Percentiles rank a stretch among this genome's conserved stretches.
phyloP scores from a whole-genome alignment of 495 filamentous ascomycete genomes.

The Penicillium robsamsonii region DNA sequence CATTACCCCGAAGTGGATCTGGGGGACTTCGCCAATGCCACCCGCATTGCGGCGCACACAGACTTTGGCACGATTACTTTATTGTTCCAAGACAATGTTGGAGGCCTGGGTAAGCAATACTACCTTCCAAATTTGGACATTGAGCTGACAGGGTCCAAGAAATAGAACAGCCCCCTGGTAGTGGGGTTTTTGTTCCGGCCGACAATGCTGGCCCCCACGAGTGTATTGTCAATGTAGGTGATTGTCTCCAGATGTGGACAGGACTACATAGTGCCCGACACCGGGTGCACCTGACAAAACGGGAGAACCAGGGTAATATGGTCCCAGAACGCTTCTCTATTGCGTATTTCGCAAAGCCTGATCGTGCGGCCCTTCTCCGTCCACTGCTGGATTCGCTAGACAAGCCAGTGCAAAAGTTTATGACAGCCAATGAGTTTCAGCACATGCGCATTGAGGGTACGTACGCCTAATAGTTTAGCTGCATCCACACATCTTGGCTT shows the following conservation, averaged over 20 bases:
- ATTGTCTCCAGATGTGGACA: conserved; percentile 1
- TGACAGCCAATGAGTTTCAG: background rate
- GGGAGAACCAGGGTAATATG: background rate
- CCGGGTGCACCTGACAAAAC: background rate
- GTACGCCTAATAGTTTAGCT: background rate
- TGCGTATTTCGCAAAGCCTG: background rate
- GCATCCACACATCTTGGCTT: background rate
- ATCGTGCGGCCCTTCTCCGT: background rate
- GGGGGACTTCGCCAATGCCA: conserved; percentile 2
- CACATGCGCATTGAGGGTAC: background rate
- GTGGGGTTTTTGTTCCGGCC: background rate
- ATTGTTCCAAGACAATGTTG: conserved; percentile 36
- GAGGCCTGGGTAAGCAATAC: conserved; percentile 28
- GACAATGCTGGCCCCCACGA: background rate
- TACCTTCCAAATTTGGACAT: background rate
- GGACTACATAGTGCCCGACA: background rate
- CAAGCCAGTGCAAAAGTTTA: background rate
- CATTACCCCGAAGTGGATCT: conserved; percentile 2
- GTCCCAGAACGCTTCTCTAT: background rate
- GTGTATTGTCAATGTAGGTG: conserved; percentile 1
- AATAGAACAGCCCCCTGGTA: background rate
- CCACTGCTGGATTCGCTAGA: background rate
- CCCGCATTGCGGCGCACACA: conserved; percentile 19
- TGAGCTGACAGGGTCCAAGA: too few relatives aligned
- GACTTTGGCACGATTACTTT: conserved; percentile 42